Evolutionary conservation across 371 early-diverging fungal species (phyloP).

Genomic region (Amoeboaphelidium occidentale): DNA sequence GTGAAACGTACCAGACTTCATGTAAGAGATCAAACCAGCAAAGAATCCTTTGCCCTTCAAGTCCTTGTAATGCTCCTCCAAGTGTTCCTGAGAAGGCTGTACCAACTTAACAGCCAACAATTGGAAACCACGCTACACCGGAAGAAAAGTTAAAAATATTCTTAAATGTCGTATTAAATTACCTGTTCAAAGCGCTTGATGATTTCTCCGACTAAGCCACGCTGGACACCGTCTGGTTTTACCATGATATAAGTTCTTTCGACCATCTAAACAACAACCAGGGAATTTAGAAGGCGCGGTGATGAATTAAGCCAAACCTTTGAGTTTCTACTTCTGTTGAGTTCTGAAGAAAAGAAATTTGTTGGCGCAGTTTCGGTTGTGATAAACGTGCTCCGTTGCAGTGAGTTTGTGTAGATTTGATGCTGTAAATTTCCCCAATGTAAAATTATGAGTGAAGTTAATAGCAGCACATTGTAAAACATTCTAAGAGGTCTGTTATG

Average conservation of each 20-base stretch:
- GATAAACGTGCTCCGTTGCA: neutral
- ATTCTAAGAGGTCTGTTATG: too few relatives aligned
- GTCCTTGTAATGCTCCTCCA: constrained; percentile 92
- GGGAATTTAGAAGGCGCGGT: neutral
- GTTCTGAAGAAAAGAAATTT: constrained; percentile 12
- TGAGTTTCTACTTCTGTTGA: constrained; percentile 16
- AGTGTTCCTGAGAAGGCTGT: constrained; percentile 41
- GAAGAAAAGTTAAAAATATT: too few relatives aligned
- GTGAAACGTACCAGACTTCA: constrained; percentile 77
- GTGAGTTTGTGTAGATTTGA: too few relatives aligned
- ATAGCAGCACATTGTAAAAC: too few relatives aligned
- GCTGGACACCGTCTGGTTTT: constrained; percentile 18
- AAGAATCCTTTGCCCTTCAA: constrained; percentile 85
- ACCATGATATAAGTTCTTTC: constrained; percentile 35
- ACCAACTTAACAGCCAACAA: constrained; percentile 61
- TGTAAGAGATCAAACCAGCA: constrained; percentile 67
- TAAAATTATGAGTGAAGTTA: too few relatives aligned
- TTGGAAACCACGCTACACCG: constrained; percentile 29
- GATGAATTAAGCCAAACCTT: too few relatives aligned
- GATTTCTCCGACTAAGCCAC: constrained; percentile 82
- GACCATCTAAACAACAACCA: constrained; percentile 1
- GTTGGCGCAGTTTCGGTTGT: neutral
- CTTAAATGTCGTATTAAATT: too few relatives aligned
- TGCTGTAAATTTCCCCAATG: too few relatives aligned
- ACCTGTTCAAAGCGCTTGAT: constrained; percentile 93